A percentile compares a stretch with the other conserved stretches of the same genome.
Conservation (phyloP, 2,329 filamentous ascomycete species). For the Scedosporium dehoogii region DNA sequence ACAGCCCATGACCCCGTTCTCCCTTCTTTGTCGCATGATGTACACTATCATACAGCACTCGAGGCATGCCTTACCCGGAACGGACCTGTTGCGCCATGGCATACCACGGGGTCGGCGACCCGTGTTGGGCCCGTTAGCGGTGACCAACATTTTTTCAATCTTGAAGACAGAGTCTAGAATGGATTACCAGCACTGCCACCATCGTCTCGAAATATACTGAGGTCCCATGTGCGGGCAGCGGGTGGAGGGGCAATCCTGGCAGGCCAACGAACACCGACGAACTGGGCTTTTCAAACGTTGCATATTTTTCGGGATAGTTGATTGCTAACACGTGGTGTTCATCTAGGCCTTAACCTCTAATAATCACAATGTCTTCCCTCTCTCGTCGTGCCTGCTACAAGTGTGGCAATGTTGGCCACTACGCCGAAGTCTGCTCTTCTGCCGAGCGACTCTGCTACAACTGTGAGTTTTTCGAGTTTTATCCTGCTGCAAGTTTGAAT, state of each 20-base stretch:
- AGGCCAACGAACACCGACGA: background rate
- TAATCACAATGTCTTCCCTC: conserved; percentile 60
- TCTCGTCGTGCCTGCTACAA: conserved; percentile 78
- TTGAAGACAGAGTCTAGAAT: too few species aligned
- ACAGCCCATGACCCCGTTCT: background rate
- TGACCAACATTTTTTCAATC: too few species aligned
- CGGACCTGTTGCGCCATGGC: too few species aligned
- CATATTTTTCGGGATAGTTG: background rate
- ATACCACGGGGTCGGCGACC: too few species aligned
- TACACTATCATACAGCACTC: too few species aligned
- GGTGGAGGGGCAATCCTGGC: background rate
- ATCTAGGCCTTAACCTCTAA: conserved; percentile 1
- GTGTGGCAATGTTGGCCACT: conserved; percentile 74
- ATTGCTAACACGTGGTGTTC: background rate
- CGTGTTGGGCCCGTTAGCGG: too few species aligned
- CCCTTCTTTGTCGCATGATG: background rate
- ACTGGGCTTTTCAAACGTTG: background rate
- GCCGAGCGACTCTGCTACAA: conserved; percentile 99
- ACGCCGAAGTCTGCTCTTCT: conserved; percentile 88
- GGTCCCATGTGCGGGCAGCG: too few species aligned
- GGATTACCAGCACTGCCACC: too few species aligned
- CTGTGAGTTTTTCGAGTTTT: conserved; percentile 52
- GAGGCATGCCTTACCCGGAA: too few species aligned
- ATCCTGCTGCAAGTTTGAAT: background rate
- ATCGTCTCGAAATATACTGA: too few species aligned